A percentile compares a stretch with the other conserved stretches of the same genome.
Conservation (phyloP, 2,329 filamentous ascomycete genomes). For the Colletotrichum costaricense region DNA sequence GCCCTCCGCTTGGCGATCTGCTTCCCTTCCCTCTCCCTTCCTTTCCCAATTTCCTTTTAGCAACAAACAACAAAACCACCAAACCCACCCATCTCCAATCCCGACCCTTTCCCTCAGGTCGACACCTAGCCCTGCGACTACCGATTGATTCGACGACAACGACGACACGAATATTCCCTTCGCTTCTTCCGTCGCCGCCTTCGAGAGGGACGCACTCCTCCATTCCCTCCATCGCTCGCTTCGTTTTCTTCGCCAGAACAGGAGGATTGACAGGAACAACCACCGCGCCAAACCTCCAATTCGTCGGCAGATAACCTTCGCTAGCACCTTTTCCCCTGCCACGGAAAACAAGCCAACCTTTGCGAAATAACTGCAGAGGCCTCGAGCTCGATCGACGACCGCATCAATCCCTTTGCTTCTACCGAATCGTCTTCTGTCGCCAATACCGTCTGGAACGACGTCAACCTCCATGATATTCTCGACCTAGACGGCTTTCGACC, state of each 20-base stretch:
- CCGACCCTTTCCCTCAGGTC: background rate
- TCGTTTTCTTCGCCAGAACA: background rate
- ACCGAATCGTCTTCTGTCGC: background rate
- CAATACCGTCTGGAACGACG: slow-evolving; percentile 29
- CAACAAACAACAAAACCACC: slow-evolving; percentile 27
- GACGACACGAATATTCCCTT: slow-evolving; percentile 18
- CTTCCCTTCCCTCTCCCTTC: slow-evolving; percentile 28
- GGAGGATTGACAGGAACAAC: background rate
- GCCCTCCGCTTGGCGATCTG: slow-evolving; percentile 29
- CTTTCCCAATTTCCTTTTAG: slow-evolving; percentile 14
- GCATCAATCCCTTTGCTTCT: slow-evolving; percentile 3
- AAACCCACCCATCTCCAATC: slow-evolving; percentile 12
- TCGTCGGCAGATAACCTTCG: slow-evolving; percentile 32
- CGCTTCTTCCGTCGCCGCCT: slow-evolving; percentile 11
- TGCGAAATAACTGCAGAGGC: background rate
- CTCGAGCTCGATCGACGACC: slow-evolving; percentile 13
- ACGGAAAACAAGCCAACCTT: slow-evolving; percentile 21
- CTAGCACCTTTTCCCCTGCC: slow-evolving; percentile 29
- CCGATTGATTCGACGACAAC: slow-evolving; percentile 14
- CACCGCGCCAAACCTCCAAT: slow-evolving; percentile 11
- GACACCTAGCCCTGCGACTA: background rate
- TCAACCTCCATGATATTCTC: slow-evolving; percentile 19
- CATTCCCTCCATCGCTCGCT: slow-evolving; percentile 19
- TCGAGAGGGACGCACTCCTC: slow-evolving; percentile 23
- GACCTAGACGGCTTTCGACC: slow-evolving; percentile 25